Percentiles rank a stretch among this genome's conserved stretches.
phyloP scores from a whole-genome alignment of 2,329 filamentous ascomycete genomes.

The Zarea fungicola region DNA sequence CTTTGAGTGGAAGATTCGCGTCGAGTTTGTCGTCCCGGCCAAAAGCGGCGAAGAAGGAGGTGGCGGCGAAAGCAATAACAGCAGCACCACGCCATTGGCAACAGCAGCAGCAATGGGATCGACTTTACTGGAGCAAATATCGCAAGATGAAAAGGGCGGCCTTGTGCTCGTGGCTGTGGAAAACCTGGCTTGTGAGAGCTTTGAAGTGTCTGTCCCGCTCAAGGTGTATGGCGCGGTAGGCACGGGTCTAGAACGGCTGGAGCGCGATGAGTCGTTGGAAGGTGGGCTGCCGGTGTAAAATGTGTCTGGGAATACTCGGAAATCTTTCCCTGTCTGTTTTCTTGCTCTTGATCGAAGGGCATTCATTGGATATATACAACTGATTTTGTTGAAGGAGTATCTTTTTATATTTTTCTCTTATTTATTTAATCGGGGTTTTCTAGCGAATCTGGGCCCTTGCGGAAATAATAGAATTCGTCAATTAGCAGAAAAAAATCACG shows the following conservation, averaged over 20 bases:
- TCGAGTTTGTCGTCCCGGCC: slow-evolving; percentile 86
- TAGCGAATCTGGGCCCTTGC: background rate
- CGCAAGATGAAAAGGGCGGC: slow-evolving; percentile 71
- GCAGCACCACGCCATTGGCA: no score
- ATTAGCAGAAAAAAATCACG: background rate
- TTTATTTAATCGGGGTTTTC: background rate
- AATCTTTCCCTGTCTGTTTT: background rate
- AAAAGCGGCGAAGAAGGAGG: slow-evolving; percentile 27
- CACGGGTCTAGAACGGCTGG: slow-evolving; percentile 50
- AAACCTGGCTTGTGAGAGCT: slow-evolving; percentile 77
- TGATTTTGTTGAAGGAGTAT: background rate
- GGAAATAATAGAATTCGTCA: background rate
- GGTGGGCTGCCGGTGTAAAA: slow-evolving; percentile 39
- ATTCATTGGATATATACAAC: slow-evolving; percentile 10
- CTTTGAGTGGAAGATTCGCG: slow-evolving; percentile 79
- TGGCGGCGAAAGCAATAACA: no score
- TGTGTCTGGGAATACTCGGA: background rate
- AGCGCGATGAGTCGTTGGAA: slow-evolving; percentile 49
- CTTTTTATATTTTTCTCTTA: background rate
- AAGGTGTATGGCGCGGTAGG: slow-evolving; percentile 68
- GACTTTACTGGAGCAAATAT: slow-evolving; percentile 71
- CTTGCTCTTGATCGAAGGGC: background rate
- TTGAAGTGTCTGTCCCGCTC: slow-evolving; percentile 81
- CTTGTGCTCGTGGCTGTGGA: slow-evolving; percentile 71
- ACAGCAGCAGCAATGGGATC: slow-evolving; percentile 21